These are phyloP conservation scores for Monosporozyma yasuniensis DNA, from an alignment of 805 yeast genomes.

Conservation along the genomic window DNA sequence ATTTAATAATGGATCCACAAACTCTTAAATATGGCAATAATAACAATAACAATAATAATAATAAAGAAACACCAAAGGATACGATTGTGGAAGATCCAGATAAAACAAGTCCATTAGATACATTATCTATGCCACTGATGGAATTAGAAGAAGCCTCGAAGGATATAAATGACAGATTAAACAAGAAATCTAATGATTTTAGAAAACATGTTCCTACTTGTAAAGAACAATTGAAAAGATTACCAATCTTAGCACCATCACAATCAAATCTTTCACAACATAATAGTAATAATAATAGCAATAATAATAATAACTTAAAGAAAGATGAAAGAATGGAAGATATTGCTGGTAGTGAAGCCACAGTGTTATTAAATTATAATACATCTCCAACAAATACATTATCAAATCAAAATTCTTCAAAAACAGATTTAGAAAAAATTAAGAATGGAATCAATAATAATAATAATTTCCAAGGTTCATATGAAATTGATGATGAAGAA, in stretches of 20 bases:
- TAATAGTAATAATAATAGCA: neutral
- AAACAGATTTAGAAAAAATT: neutral
- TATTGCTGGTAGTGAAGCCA: conserved; percentile 5
- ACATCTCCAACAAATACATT: conserved; percentile 3
- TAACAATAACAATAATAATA: neutral
- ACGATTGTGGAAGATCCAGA: conserved; percentile 18
- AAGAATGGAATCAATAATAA: neutral
- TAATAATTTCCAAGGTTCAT: conserved; percentile 2
- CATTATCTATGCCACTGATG: conserved; percentile 30
- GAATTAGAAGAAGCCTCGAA: conserved; percentile 18
- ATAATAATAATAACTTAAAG: neutral
- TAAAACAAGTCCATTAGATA: conserved; percentile 27
- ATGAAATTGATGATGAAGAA: conserved; percentile 18
- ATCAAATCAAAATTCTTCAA: neutral
- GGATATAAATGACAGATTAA: neutral
- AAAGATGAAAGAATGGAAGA: neutral
- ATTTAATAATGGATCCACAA: neutral
- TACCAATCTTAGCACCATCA: conserved; percentile 17
- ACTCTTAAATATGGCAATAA: neutral
- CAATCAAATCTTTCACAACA: neutral
- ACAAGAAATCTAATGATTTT: neutral
- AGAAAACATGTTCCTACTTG: conserved; percentile 10
- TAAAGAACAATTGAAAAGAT: conserved; percentile 25
- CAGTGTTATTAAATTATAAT: conserved; percentile 8
- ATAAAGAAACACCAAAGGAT: conserved; percentile 5